Conservation (phyloP, 306 rosid species). For the Dryas alaskensis region DNA sequence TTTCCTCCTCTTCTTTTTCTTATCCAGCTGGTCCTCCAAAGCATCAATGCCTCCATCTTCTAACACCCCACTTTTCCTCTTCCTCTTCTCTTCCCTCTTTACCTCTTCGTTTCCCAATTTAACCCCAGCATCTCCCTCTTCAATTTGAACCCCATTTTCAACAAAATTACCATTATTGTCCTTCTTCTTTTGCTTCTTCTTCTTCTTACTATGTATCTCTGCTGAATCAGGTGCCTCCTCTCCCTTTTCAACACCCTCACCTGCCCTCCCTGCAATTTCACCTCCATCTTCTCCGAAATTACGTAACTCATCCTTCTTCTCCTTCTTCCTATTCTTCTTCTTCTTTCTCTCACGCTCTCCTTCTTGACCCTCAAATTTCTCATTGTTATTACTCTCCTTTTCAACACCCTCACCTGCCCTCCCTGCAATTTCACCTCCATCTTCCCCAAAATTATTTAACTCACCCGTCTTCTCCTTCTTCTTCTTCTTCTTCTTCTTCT, state of each 20-base stretch:
- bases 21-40: slow-evolving; percentile 16
- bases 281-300: not conserved
- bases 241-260: not conserved
- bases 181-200: slow-evolving; percentile 5
- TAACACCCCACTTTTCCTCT: slow-evolving; percentile 14
- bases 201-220: not conserved
- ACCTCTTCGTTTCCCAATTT: slow-evolving; percentile 9
- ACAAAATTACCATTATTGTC: not conserved
- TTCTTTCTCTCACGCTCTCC: slow-evolving; percentile 23
- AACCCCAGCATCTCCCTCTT: not conserved
- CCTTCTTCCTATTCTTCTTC: slow-evolving; percentile 10
- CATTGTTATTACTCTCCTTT: not conserved
- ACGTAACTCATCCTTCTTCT: not conserved
- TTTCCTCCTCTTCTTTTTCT: slow-evolving; percentile 28
- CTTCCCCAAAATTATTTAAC: not conserved
- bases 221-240: not conserved
- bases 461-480: not conserved
- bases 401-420: not conserved
- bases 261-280: slow-evolving; percentile 5
- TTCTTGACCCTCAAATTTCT: not conserved
- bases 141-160: not conserved
- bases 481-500: not conserved
- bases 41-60: not conserved
- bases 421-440: slow-evolving; percentile 6
- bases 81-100: slow-evolving; percentile 13